These are phyloP conservation scores for Diospyros lotus DNA, from an alignment of 148 eudicot genomes.

Conservation along the genomic window DNA sequence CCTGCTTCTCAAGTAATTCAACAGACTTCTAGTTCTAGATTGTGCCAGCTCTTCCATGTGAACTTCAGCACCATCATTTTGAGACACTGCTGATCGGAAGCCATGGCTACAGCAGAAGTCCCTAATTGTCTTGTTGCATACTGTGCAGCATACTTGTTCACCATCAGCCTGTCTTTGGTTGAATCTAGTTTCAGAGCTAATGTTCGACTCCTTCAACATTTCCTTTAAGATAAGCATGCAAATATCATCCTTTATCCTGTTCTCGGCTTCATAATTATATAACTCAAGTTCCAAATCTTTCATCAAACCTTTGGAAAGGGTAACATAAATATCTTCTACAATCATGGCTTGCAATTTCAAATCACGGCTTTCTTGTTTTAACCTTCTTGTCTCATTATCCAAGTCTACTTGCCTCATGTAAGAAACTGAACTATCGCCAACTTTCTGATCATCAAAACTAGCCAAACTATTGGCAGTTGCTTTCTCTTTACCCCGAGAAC, in stretches of 20 bases:
- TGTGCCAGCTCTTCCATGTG: too few species aligned
- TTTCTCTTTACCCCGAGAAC: neutral
- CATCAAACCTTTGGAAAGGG: slow-evolving; percentile 24
- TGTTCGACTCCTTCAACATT: slow-evolving; percentile 8
- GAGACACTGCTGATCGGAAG: too few species aligned
- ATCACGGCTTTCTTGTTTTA: slow-evolving; percentile 26
- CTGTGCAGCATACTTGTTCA: too few species aligned
- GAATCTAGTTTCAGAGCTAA: neutral
- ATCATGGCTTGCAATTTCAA: slow-evolving; percentile 18
- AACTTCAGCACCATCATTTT: too few species aligned
- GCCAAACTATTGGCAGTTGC: neutral
- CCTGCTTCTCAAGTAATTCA: too few species aligned
- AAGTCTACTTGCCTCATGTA: neutral
- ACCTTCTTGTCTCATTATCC: slow-evolving; percentile 12
- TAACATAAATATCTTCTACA: slow-evolving; percentile 28
- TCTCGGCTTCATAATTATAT: slow-evolving; percentile 12
- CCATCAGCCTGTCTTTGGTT: too few species aligned
- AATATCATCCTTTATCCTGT: slow-evolving; percentile 10
- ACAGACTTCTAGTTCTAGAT: too few species aligned
- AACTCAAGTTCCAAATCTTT: slow-evolving; percentile 24
- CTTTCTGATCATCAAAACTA: neutral
- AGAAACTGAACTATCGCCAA: neutral
- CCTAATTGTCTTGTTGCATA: too few species aligned
- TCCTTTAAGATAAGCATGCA: slow-evolving; percentile 5
- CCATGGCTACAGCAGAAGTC: too few species aligned